These are phyloP conservation scores for Neurospora sp. DNA, from an alignment of 2,329 filamentous ascomycete species.

Conservation along the genomic window DNA sequence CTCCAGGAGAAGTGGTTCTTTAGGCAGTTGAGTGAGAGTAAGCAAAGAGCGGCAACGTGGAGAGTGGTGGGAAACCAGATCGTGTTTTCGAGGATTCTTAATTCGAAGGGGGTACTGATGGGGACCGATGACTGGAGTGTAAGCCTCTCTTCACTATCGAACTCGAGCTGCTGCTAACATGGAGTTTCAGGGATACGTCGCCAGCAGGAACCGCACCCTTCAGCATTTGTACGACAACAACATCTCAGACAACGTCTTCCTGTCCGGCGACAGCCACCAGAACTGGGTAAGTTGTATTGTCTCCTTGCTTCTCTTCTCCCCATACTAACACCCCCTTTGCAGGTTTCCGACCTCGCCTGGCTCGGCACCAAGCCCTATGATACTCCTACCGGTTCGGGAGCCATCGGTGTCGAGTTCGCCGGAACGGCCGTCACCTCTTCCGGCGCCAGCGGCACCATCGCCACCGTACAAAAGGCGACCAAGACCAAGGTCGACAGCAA, in stretches of 20 bases:
- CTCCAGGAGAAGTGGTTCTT: constrained; percentile 71
- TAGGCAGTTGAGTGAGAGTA: constrained; percentile 44
- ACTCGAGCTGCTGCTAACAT: not conserved
- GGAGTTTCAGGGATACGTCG: constrained; percentile 43
- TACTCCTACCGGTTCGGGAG: constrained; percentile 39
- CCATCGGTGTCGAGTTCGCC: constrained; percentile 55
- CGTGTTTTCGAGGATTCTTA: constrained; percentile 43
- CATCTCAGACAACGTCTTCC: constrained; percentile 64
- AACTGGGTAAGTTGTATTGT: not conserved
- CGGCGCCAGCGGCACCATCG: constrained; percentile 50
- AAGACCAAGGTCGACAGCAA: constrained; percentile 40
- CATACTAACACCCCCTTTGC: constrained; percentile 36
- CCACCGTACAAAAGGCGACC: constrained; percentile 38
- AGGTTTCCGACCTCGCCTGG: constrained; percentile 52
- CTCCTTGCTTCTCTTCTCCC: not conserved
- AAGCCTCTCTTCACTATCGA: not conserved
- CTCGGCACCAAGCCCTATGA: constrained; percentile 44
- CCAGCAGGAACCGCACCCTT: constrained; percentile 63
- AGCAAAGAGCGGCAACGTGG: constrained; percentile 59
- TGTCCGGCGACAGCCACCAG: constrained; percentile 58
- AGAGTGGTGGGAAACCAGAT: constrained; percentile 63
- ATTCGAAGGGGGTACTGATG: not conserved
- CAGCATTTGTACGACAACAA: constrained; percentile 56
- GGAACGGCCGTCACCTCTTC: constrained; percentile 57
- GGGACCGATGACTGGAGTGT: not conserved